These are phyloP conservation scores for Piromyces sp. DNA, from an alignment of 192 early-diverging fungal genomes.

Conservation along the genomic window DNA sequence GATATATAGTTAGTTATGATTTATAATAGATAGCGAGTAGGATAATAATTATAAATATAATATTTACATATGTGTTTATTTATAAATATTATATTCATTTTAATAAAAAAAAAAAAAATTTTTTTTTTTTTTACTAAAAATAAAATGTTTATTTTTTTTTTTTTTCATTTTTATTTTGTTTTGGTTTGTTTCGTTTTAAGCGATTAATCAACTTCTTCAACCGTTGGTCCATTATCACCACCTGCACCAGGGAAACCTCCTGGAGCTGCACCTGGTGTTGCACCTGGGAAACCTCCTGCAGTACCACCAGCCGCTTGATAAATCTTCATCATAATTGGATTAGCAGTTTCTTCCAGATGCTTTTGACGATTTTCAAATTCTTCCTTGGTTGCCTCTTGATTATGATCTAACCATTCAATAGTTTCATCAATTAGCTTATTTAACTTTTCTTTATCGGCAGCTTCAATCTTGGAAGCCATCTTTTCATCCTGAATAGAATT, in stretches of 20 bases:
- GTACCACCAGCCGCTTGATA: conserved; percentile 63
- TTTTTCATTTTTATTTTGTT: no score
- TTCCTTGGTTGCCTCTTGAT: conserved; percentile 91
- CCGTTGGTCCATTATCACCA: conserved; percentile 28
- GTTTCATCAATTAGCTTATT: conserved; percentile 65
- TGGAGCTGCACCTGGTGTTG: conserved; percentile 58
- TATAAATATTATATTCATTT: no score
- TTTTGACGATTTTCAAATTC: conserved; percentile 91
- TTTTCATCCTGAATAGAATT: conserved; percentile 78
- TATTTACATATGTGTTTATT: no score
- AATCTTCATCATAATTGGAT: conserved; percentile 94
- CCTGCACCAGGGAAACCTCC: conserved; percentile 21
- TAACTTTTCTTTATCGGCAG: conserved; percentile 78
- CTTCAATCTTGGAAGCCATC: conserved; percentile 59
- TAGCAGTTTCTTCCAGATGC: conserved; percentile 80
- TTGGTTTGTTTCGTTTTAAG: no score
- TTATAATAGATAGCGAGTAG: no score
- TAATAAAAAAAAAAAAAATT: no score
- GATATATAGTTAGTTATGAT: no score
- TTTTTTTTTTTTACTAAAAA: no score
- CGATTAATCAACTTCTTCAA: conserved; percentile 46
- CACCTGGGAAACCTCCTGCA: conserved; percentile 36
- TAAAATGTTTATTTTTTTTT: no score
- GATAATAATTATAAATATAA: no score
- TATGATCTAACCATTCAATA: conserved; percentile 87